A percentile compares a stretch with the other conserved stretches of the same genome.
Evolutionary conservation across 768 basidiomycete genomes (phyloP).

Genomic region (Mycena olivaceomarginata): DNA sequence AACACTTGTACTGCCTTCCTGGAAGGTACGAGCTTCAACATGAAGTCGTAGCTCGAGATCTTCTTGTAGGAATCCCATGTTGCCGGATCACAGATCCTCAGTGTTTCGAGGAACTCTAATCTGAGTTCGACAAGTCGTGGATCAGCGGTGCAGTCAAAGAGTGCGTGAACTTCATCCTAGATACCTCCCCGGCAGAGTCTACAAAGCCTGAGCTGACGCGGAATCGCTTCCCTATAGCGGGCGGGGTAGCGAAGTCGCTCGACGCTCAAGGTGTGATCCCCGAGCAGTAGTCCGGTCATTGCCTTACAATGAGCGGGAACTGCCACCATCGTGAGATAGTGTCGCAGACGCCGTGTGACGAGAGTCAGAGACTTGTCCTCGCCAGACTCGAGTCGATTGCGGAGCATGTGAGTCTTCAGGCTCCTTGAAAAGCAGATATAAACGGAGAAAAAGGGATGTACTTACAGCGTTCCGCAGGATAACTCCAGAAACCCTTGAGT

Average conservation of each 20-base stretch:
- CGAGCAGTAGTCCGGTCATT: neutral
- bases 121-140: neutral
- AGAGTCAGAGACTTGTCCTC: neutral
- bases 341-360: neutral
- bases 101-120: neutral
- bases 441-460: no score
- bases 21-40: no score
- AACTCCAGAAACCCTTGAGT: no score
- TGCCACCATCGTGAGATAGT: neutral
- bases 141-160: neutral
- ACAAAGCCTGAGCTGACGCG: neutral
- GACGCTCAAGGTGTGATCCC: neutral
- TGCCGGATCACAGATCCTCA: no score
- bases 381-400: neutral
- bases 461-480: no score
- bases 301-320: neutral
- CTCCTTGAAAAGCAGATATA: no score
- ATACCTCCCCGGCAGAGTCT: neutral
- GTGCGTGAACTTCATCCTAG: neutral
- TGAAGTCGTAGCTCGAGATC: no score
- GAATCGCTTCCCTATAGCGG: neutral
- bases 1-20: no score
- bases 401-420: no score
- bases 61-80: no score
- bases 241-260: neutral